Evolutionary conservation across 1,284 basidiomycete species (phyloP).

Genomic region (Trametes hirsuta): DNA sequence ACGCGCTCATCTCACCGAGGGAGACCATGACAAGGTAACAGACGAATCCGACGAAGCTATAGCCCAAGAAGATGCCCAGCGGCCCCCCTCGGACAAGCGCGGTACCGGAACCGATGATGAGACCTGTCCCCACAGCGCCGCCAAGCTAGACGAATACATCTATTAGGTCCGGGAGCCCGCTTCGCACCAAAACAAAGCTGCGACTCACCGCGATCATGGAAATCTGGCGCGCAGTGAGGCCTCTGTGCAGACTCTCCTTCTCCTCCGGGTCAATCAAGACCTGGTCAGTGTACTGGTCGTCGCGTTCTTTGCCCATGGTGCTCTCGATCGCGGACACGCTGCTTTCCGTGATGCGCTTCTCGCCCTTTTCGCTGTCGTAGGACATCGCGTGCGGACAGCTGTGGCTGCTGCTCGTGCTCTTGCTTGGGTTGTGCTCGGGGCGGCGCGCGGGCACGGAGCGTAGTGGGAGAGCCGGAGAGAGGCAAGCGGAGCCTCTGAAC

Average conservation of each 20-base stretch:
- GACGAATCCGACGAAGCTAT: slow-evolving; percentile 56
- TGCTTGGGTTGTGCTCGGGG: no score
- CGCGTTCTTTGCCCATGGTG: slow-evolving; percentile 9
- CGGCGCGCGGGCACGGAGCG: not conserved
- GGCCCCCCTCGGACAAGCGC: slow-evolving; percentile 59
- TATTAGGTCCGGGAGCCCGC: not conserved
- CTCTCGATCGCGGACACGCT: slow-evolving; percentile 6
- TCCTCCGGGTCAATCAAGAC: slow-evolving; percentile 45
- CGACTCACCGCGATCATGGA: slow-evolving; percentile 67
- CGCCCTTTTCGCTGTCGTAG: slow-evolving; percentile 23
- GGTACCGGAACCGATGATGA: slow-evolving; percentile 74
- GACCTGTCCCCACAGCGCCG: slow-evolving; percentile 70
- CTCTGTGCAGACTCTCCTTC: slow-evolving; percentile 57
- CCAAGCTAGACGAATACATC: slow-evolving; percentile 44
- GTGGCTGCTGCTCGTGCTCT: not conserved
- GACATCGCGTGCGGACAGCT: slow-evolving; percentile 11
- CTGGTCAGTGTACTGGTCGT: slow-evolving; percentile 35
- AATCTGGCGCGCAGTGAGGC: slow-evolving; percentile 68
- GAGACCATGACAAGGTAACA: slow-evolving; percentile 56
- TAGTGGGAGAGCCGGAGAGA: not conserved
- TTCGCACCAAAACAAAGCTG: not conserved
- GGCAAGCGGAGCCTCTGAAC: not conserved
- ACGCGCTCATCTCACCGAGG: slow-evolving; percentile 43
- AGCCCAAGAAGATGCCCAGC: slow-evolving; percentile 53
- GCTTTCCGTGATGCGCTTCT: slow-evolving; percentile 15